phyloP scores from a whole-genome alignment of 108 stramenopile genomes.

The Chaetoceros muelleri region DNA sequence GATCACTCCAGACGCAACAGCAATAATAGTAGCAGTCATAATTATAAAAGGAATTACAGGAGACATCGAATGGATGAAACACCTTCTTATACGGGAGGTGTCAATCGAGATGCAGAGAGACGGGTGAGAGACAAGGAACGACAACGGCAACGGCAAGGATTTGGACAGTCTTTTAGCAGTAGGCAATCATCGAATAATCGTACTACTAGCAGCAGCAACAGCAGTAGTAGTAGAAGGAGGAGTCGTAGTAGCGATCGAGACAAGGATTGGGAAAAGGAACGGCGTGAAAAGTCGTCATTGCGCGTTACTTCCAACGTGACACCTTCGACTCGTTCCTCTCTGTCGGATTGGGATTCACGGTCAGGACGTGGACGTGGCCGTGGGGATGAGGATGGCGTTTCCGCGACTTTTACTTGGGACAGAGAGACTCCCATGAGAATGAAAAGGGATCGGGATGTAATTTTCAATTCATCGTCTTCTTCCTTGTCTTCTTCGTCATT shows the following conservation, averaged over 20 bases:
- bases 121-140: constrained; percentile 26
- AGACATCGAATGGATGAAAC: constrained; percentile 33
- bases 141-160: constrained; percentile 4
- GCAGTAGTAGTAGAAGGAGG: not conserved
- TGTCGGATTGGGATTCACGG: too few species aligned
- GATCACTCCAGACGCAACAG: too few species aligned
- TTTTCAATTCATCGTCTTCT: not conserved
- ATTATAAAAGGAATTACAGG: constrained; percentile 25
- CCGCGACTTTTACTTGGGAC: not conserved
- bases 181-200: not conserved
- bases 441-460: not conserved
- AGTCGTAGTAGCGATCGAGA: constrained; percentile 8
- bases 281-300: not conserved
- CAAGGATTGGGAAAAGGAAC: not conserved
- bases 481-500: not conserved
- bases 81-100: constrained; percentile 59
- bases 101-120: constrained; percentile 33
- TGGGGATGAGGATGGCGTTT: not conserved
- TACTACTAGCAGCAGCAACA: constrained; percentile 4
- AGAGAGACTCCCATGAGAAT: not conserved
- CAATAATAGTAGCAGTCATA: not conserved
- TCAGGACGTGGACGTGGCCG: not conserved
- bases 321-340: too few species aligned
- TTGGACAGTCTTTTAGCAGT: not conserved
- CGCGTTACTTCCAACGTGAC: constrained; percentile 6